Base-by-base conservation (phyloP, 2,329 filamentous ascomycete species). In the Talaromyces sp. region DNA sequence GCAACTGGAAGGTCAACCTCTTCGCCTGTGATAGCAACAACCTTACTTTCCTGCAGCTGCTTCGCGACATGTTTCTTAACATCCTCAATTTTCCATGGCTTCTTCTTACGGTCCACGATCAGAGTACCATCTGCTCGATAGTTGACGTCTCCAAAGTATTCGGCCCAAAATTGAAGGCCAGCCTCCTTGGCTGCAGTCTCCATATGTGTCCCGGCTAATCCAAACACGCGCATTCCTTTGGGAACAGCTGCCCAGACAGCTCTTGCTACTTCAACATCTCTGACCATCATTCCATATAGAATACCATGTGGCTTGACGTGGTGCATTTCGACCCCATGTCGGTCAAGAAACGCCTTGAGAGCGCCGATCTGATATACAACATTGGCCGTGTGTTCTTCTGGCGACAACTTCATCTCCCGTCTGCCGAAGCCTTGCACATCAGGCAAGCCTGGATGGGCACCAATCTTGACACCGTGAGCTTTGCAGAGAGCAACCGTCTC, bases 381-480 rank as follows among this genome's bases (percentile, higher is more conserved):
- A 65, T 83, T 81, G 7, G 84, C 83, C 1, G 82, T 83, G 64
- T 85, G 75, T 67, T 87, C 85, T 18, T 83, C 82, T 0, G 83
- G 78, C 0, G 78, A 75, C 67, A 88, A 78, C 50, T 84, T 82
- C 71, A 89, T 88, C 65, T 85, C 82, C 18, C 86, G 80, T 1
- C 86, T 78, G 2, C 86, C 86, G 67, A 89, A 89, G 8, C 86
- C 86, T 73, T 85, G 81, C 23, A 87, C 78, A 69, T 89, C 86
- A n/a, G 84, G 85, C 0, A 88, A 76, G 1, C 86, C 85, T 0
- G 86, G 86, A 67, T 89, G 86, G 0, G 87, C 87, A 7, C 86
- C 86, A 5, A 84, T 75, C 57, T 78, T 79, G 64, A 88, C 80
- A 63, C 79, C 78, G 71, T 86, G 81, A 46, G 79, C 70, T 72